Evolutionary conservation across 2,329 filamentous ascomycete genomes (phyloP), one percentile per base, ranked within the genome.

Genomic region (Arthroderma uncinatum): DNA sequence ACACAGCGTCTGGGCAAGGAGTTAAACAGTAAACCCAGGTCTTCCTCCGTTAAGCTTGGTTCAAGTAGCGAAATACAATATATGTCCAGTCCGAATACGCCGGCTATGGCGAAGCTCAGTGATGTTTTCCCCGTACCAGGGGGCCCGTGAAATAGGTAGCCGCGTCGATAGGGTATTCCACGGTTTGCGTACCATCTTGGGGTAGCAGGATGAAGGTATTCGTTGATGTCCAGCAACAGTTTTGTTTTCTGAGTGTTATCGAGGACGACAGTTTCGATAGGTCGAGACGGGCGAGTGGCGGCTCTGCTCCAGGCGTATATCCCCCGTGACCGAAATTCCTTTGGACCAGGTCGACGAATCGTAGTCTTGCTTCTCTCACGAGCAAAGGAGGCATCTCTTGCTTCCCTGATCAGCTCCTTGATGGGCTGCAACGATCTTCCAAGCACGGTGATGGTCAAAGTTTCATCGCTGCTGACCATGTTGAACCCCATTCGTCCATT

Each of bases 71-170:
- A 83, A 0, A 80, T 83, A 12, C 87, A 79, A 64, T 84, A 84
- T 40, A 87, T 83, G 60, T 85, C 79, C 0, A 87, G 76, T 0
- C 81, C 80, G 60, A 87, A 85, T 1, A 83, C 76, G 0, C 83
- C 82, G 0, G 84, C 83, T 8, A 87, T 70, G 0, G 83, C 83
- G 64, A 86, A 83, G 0, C 80, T 83, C n/a, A 87, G 76, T 10
- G 89, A 95, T 1, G 93, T 99, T 77, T 99, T 99, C 64, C 93
- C 93, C 0, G 93, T 98, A 42, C 93, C 93, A 0, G 93, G 94
- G 0, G 94, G 93, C 3, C 93, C 93, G 70, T 98, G 98, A 79
- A 97, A 97, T 66, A 99, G 87, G 64, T 91, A 92, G 0, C 89
- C 89, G 33, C 88, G 73, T 0, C 88, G 79, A 55, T 91, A 83